Percentiles rank a stretch among this genome's conserved stretches.
phyloP scores from a whole-genome alignment of 352 stramenopile genomes.

The Peronospora farinosa region DNA sequence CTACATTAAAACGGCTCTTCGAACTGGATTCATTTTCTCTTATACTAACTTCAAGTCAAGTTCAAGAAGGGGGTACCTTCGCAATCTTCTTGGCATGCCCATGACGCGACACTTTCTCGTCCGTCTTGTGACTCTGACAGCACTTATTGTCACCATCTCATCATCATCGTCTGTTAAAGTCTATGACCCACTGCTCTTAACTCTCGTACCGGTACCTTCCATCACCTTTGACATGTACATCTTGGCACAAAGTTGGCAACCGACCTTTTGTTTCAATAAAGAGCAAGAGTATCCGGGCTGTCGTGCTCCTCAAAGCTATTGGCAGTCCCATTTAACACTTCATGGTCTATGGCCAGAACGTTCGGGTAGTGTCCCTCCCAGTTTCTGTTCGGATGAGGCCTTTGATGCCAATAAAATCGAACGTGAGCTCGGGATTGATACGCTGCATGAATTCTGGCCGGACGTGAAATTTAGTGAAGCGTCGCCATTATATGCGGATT shows the following conservation, averaged over 20 bases:
- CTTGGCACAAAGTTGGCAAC: constrained; percentile 87
- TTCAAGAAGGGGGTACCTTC: not conserved
- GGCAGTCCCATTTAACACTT: constrained; percentile 82
- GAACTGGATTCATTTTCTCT: not conserved
- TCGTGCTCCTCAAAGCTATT: constrained; percentile 52
- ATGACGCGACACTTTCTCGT: constrained; percentile 5
- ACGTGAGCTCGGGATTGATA: constrained; percentile 56
- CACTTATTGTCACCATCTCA: constrained; percentile 3
- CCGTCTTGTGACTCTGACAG: not conserved
- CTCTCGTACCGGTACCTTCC: constrained; percentile 4
- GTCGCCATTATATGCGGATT: constrained; percentile 62
- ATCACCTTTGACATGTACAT: constrained; percentile 83
- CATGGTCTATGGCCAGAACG: constrained; percentile 87
- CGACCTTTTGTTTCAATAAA: constrained; percentile 74
- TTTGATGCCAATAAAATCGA: constrained; percentile 68
- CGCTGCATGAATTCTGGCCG: constrained; percentile 78
- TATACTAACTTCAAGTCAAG: not conserved
- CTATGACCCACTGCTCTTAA: constrained; percentile 27
- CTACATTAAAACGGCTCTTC: not conserved
- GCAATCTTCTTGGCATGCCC: not conserved
- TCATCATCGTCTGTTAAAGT: constrained; percentile 4
- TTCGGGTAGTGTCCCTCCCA: constrained; percentile 54
- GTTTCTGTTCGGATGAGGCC: constrained; percentile 61
- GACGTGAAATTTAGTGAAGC: constrained; percentile 68
- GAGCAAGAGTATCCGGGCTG: constrained; percentile 62